Base-by-base conservation (phyloP, 208 protist genomes). In the Borovskyia barvae region DNA sequence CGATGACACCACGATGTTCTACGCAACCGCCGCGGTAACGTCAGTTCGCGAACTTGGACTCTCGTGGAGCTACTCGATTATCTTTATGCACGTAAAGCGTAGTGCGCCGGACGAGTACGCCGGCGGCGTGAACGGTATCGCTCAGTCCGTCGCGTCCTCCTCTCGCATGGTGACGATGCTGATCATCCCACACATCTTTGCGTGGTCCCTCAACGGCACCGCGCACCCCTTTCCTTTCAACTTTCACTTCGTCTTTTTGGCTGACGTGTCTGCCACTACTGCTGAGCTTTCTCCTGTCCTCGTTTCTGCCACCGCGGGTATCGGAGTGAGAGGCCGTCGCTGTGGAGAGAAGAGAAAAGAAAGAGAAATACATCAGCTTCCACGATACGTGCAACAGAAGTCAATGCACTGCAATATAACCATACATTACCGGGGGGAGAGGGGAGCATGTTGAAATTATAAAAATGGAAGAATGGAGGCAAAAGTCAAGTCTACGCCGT, bases 71-170 rank as follows among this genome's bases (percentile, higher is more conserved):
- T 91, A 84, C 66, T 72, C 67, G 11, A 65, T 91, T 15, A 63
- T 85, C 20, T 75, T 75, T 51, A 70, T 91, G 59, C 77, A 83
- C 32, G 74, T 82, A 14, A 74, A 77, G 19, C 71, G 76, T n/a
- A 77, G 75, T 5, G 80, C 80, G 8, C 84, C 84, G n/a, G 55
- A 70, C 17, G 73, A 72, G 19, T 71, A 69, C 25, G 56, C 77
- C 7, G 84, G 80, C 9, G 64, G 72, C 9, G 74, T 80, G 41
- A 83, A 81, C 62, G 84, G 84, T 22, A 77, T 87, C 29, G 75
- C 66, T 5, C 84, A 91, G 40, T 77, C 80, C 1, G 71, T 73
- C 35, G 72, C 66, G 24, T 73, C 80, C 0, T 55, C 79, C 2
- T 75, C 72, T 17, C 70, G 80, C 30, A 75, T 76, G 54, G 15